A percentile compares a stretch with the other conserved stretches of the same genome.
These are phyloP conservation scores for Pilaira anomala DNA, from an alignment of 192 early-diverging fungal genomes.

Conservation along the genomic window DNA sequence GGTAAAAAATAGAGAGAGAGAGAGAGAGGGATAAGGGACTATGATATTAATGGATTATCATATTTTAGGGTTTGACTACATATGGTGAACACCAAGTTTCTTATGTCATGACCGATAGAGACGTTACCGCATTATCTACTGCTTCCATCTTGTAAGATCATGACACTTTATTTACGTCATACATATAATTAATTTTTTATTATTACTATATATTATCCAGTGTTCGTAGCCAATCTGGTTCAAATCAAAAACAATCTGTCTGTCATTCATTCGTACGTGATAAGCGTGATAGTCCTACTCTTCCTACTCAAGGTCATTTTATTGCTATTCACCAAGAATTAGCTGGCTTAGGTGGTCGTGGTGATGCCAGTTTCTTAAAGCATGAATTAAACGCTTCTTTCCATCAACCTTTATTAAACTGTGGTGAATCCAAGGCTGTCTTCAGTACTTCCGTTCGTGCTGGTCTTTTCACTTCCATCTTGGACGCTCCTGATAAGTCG, in stretches of 20 bases:
- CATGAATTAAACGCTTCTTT: slow-evolving; percentile 66
- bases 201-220: neutral
- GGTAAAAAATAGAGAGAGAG: neutral
- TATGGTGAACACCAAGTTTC: slow-evolving; percentile 17
- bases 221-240: slow-evolving; percentile 13
- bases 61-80: neutral
- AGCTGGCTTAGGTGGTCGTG: slow-evolving; percentile 70
- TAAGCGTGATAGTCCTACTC: slow-evolving; percentile 68
- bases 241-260: slow-evolving; percentile 71
- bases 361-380: slow-evolving; percentile 76
- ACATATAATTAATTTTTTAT: neutral
- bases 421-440: slow-evolving; percentile 4
- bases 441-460: slow-evolving; percentile 47
- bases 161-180: neutral
- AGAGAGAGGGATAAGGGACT: neutral
- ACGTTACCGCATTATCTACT: slow-evolving; percentile 1
- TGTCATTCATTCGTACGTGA: slow-evolving; percentile 66
- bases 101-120: slow-evolving; percentile 1
- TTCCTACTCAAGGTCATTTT: slow-evolving; percentile 72
- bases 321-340: slow-evolving; percentile 56
- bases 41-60: neutral
- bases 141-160: slow-evolving; percentile 8
- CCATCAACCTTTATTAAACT: slow-evolving; percentile 7
- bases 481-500: slow-evolving; percentile 21
- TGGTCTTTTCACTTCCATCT: slow-evolving; percentile 67